These are phyloP conservation scores for Clavispora asparagi DNA, from an alignment of 805 yeast species.

Conservation along the genomic window DNA sequence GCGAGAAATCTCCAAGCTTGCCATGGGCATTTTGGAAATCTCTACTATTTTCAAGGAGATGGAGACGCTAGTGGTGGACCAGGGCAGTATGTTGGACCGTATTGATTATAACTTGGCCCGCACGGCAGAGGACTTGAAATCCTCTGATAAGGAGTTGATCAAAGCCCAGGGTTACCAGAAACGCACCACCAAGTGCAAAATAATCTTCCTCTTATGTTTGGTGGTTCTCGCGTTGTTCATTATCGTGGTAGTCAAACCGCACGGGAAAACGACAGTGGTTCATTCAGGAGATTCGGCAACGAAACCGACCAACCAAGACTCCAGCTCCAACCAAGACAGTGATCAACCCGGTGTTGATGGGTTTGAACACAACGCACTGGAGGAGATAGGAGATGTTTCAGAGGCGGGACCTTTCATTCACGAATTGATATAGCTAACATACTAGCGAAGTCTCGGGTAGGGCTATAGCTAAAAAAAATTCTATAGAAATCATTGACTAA, in stretches of 20 bases:
- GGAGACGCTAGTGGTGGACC: conserved; percentile 89
- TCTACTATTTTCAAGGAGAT: conserved; percentile 90
- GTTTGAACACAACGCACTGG: background rate
- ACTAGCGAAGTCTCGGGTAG: too few relatives aligned
- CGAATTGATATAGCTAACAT: too few relatives aligned
- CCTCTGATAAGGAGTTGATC: conserved; percentile 71
- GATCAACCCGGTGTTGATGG: background rate
- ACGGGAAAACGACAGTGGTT: conserved; percentile 21
- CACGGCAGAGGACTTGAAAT: conserved; percentile 69
- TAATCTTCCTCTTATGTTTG: conserved; percentile 68
- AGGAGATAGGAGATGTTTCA: background rate
- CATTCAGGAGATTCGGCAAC: conserved; percentile 4
- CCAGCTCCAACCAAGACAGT: background rate
- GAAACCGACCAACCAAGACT: background rate
- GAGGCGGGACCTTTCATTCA: background rate
- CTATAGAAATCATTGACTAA: too few relatives aligned
- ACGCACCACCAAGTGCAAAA: conserved; percentile 84
- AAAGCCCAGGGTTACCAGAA: conserved; percentile 80
- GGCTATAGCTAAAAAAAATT: too few relatives aligned
- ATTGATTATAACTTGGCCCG: conserved; percentile 87
- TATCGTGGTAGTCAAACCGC: conserved; percentile 65
- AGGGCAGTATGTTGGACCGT: conserved; percentile 89
- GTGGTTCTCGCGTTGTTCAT: conserved; percentile 68
- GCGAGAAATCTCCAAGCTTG: conserved; percentile 81
- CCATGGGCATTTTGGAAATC: conserved; percentile 91